Percentiles rank a stretch among this genome's conserved stretches.
Evolutionary conservation across 805 yeast genomes (phyloP).

Genomic region (Suhomyces sp.): DNA sequence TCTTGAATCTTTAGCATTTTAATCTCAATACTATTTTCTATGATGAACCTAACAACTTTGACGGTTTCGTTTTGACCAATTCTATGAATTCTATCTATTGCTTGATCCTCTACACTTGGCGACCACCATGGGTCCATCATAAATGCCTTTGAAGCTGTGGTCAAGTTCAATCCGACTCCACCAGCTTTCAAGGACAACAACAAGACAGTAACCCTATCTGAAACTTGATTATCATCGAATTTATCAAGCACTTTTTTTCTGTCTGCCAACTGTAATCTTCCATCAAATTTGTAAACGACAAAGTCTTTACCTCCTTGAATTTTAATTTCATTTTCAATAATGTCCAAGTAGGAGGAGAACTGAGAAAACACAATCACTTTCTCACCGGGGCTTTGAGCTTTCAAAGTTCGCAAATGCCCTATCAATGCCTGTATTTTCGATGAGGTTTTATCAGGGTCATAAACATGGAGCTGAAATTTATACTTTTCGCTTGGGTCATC

Average conservation of each 20-base stretch:
- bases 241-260: constrained; percentile 58
- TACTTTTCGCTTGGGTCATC: constrained; percentile 19
- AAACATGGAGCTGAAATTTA: constrained; percentile 36
- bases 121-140: constrained; percentile 99
- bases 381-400: constrained; percentile 57
- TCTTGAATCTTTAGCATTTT: constrained; percentile 87
- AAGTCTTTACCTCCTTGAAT: constrained; percentile 44
- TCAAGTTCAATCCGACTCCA: constrained; percentile 87
- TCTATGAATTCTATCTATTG: constrained; percentile 86
- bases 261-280: constrained; percentile 64
- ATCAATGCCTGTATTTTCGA: constrained; percentile 72
- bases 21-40: constrained; percentile 80
- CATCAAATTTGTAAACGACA: constrained; percentile 72
- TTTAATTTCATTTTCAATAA: constrained; percentile 60
- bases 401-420: constrained; percentile 52
- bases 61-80: constrained; percentile 80
- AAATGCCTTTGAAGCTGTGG: constrained; percentile 79
- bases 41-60: constrained; percentile 73
- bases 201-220: constrained; percentile 46
- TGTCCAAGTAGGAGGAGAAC: constrained; percentile 77
- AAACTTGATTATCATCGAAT: constrained; percentile 40
- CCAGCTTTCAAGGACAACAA: constrained; percentile 85
- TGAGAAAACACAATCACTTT: constrained; percentile 89
- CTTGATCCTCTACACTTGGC: constrained; percentile 86
- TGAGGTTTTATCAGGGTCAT: constrained; percentile 55